These are phyloP conservation scores for Lactarius quietus DNA, from an alignment of 768 basidiomycete species.

Conservation along the genomic window DNA sequence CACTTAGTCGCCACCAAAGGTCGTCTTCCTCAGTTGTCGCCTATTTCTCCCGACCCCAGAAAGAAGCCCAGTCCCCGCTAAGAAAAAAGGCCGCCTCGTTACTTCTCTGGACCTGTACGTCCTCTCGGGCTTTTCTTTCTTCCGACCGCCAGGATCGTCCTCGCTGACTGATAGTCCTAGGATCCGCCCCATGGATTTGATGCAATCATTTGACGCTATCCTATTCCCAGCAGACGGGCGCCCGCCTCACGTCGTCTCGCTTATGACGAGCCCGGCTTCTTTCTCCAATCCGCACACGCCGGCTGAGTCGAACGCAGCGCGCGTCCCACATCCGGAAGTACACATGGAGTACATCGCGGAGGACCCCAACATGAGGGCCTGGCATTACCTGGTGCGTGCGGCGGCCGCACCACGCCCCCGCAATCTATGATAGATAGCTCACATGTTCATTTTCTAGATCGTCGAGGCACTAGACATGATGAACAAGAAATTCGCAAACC, in stretches of 20 bases:
- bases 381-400: constrained; percentile 63
- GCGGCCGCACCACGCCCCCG: constrained; percentile 8
- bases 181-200: constrained; percentile 52
- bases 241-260: constrained; percentile 63
- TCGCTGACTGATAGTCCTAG: constrained; percentile 25
- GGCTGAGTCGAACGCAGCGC: constrained; percentile 37
- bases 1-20: background rate
- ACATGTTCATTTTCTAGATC: constrained; percentile 39
- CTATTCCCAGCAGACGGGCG: constrained; percentile 79
- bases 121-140: background rate
- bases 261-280: constrained; percentile 63
- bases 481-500: constrained; percentile 72
- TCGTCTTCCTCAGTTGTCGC: background rate
- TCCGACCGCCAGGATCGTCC: constrained; percentile 13
- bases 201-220: constrained; percentile 63
- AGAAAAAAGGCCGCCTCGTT: no score
- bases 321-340: constrained; percentile 79
- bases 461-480: constrained; percentile 76
- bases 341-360: constrained; percentile 87
- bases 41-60: background rate
- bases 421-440: background rate
- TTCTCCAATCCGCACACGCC: constrained; percentile 24
- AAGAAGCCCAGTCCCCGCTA: background rate
- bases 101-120: background rate
- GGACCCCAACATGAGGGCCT: constrained; percentile 59